These are phyloP conservation scores for Naegleria lovaniensis DNA, from an alignment of 208 protist species.

Conservation along the genomic window DNA sequence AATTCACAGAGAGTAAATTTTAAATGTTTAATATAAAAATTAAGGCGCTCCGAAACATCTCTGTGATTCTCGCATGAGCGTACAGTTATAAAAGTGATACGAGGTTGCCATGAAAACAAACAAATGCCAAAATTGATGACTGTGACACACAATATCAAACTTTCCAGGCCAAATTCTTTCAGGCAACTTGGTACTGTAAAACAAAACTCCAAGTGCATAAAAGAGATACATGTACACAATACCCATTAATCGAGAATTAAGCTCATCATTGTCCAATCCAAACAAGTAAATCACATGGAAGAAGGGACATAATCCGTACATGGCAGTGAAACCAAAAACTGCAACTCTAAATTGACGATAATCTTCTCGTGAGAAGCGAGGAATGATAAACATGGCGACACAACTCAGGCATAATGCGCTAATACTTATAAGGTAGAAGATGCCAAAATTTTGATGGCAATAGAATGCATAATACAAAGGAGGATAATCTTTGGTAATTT, in stretches of 20 bases:
- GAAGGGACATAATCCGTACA: background rate
- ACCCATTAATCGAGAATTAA: background rate
- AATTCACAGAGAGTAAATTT: too few species aligned
- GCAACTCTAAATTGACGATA: background rate
- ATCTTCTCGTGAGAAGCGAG: background rate
- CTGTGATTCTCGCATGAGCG: background rate
- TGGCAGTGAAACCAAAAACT: background rate
- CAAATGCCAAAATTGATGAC: conserved; percentile 22
- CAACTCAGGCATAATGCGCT: background rate
- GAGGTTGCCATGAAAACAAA: conserved; percentile 13
- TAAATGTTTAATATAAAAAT: too few species aligned
- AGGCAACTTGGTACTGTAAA: background rate
- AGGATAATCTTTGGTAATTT: background rate
- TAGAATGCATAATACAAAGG: conserved; percentile 18
- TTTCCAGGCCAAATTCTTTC: background rate
- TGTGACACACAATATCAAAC: background rate
- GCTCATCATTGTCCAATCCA: background rate
- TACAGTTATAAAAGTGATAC: background rate
- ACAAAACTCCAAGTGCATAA: conserved; percentile 2
- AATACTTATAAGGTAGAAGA: background rate
- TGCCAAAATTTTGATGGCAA: background rate
- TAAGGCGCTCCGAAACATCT: too few species aligned
- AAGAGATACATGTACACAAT: background rate
- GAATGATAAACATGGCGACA: background rate
- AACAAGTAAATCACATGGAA: background rate